Conservation (phyloP, 129 eudicot species). For the Artemisia argyi region DNA sequence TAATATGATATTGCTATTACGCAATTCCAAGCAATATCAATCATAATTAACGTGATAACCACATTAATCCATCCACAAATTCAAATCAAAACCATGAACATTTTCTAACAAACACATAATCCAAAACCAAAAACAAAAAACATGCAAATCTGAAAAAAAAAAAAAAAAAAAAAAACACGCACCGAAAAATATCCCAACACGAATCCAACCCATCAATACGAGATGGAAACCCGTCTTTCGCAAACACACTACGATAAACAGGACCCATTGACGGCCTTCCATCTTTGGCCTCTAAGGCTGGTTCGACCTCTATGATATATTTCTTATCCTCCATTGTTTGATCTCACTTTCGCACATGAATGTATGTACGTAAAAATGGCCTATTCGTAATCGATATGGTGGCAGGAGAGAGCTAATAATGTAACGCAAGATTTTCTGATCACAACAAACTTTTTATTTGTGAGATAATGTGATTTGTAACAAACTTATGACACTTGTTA, state of each 20-base stretch:
- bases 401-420: slow-evolving; percentile 12
- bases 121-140: not conserved
- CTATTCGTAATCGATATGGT: slow-evolving; percentile 5
- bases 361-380: not conserved
- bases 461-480: too few species aligned
- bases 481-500: too few species aligned
- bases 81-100: not conserved
- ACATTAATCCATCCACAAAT: not conserved
- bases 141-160: not conserved
- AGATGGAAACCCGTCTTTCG: slow-evolving; percentile 72
- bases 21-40: too few species aligned
- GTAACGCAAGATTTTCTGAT: slow-evolving; percentile 30
- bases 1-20: too few species aligned
- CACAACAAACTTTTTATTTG: slow-evolving; percentile 10
- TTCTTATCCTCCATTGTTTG: slow-evolving; percentile 52
- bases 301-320: slow-evolving; percentile 64
- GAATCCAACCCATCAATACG: slow-evolving; percentile 61
- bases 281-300: slow-evolving; percentile 50
- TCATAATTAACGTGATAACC: not conserved
- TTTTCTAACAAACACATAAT: not conserved
- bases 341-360: not conserved
- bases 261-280: slow-evolving; percentile 83
- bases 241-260: slow-evolving; percentile 63
- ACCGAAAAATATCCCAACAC: slow-evolving; percentile 97
- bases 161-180: not conserved